These are phyloP conservation scores for Pyricularia grisea DNA, from an alignment of 2,329 filamentous ascomycete genomes.

Conservation along the genomic window DNA sequence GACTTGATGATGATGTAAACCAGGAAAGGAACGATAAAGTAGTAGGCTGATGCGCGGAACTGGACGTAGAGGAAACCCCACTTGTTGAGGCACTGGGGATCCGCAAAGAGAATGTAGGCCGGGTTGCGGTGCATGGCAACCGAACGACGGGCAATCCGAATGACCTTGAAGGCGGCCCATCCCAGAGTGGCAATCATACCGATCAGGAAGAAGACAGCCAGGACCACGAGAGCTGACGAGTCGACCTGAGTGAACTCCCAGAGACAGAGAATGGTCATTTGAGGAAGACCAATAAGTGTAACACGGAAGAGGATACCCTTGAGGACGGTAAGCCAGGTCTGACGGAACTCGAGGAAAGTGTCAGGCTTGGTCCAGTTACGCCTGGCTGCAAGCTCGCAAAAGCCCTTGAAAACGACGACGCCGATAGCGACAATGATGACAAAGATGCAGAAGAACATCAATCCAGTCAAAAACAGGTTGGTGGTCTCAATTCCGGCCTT, in stretches of 20 bases:
- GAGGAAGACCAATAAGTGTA: constrained; percentile 74
- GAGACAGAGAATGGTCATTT: constrained; percentile 74
- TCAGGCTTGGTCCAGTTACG: constrained; percentile 62
- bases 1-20: constrained; percentile 67
- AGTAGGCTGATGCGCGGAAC: constrained; percentile 81
- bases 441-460: constrained; percentile 74
- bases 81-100: constrained; percentile 76
- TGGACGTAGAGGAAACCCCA: constrained; percentile 90
- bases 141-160: constrained; percentile 70
- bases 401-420: constrained; percentile 65
- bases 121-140: constrained; percentile 84
- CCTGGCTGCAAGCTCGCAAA: constrained; percentile 63
- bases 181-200: constrained; percentile 62
- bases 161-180: constrained; percentile 76
- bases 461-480: constrained; percentile 77
- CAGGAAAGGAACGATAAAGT: constrained; percentile 71
- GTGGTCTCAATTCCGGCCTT: constrained; percentile 67
- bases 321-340: constrained; percentile 75
- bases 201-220: constrained; percentile 73
- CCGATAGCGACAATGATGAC: constrained; percentile 59
- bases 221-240: constrained; percentile 67
- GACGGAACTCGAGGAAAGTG: constrained; percentile 70
- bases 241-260: constrained; percentile 77
- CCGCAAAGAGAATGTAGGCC: constrained; percentile 83
- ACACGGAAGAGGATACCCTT: constrained; percentile 82